A percentile compares a stretch with the other conserved stretches of the same genome.
phyloP scores from a whole-genome alignment of 805 yeast genomes.

The Saturnispora gosingensis region DNA sequence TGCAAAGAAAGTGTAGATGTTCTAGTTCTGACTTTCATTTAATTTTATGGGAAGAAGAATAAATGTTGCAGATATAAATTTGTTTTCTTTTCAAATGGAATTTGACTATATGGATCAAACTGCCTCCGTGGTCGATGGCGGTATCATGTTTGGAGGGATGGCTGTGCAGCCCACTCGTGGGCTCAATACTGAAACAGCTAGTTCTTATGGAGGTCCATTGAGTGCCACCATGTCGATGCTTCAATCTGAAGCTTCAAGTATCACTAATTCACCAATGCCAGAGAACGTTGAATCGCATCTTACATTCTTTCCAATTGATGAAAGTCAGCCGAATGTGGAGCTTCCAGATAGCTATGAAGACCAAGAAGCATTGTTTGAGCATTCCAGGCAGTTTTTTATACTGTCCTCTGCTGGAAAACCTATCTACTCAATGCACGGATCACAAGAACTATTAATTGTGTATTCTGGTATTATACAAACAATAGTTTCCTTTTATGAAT shows the following conservation, averaged over 20 bases:
- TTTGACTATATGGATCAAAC: not conserved
- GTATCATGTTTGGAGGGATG: slow-evolving; percentile 10
- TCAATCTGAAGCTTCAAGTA: slow-evolving; percentile 5
- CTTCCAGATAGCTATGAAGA: slow-evolving; percentile 23
- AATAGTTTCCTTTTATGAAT: slow-evolving; percentile 59
- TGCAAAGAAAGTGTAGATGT: slow-evolving; percentile 8
- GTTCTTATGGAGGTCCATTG: not conserved
- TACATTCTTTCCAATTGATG: slow-evolving; percentile 3
- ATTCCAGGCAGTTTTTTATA: slow-evolving; percentile 64
- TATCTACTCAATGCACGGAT: slow-evolving; percentile 68
- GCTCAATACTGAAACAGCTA: slow-evolving; percentile 9
- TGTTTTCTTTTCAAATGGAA: not conserved
- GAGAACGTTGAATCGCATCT: not conserved
- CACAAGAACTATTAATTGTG: slow-evolving; percentile 56
- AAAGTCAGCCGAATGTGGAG: slow-evolving; percentile 17
- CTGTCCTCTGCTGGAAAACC: slow-evolving; percentile 85
- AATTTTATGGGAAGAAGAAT: not conserved
- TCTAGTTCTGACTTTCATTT: not conserved
- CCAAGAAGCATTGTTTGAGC: slow-evolving; percentile 26
- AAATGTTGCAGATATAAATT: not conserved
- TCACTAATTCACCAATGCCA: not conserved
- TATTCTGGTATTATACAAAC: slow-evolving; percentile 79
- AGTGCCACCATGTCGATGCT: not conserved
- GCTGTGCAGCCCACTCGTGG: slow-evolving; percentile 9
- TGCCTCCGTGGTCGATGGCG: slow-evolving; percentile 7